Evolutionary conservation across 2,329 filamentous ascomycete species (phyloP).

Genomic region (Drechmeria coniospora): DNA sequence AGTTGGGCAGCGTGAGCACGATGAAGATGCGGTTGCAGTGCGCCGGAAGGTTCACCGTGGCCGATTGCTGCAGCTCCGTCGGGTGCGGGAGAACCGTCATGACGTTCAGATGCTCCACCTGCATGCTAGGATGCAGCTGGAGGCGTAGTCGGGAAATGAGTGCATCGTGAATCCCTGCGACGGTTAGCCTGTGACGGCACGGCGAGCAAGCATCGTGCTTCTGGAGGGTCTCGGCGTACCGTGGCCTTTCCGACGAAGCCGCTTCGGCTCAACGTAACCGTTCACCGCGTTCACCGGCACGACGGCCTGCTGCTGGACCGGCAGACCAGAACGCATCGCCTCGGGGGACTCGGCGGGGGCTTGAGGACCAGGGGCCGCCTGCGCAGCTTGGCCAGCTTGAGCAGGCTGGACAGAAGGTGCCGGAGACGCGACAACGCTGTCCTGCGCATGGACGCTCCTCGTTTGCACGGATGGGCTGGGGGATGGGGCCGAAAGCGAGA

Average conservation of each 20-base stretch:
- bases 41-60: slow-evolving; percentile 54
- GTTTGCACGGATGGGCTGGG: slow-evolving; percentile 27
- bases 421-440: slow-evolving; percentile 7
- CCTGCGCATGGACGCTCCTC: slow-evolving; percentile 20
- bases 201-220: neutral
- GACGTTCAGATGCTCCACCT: slow-evolving; percentile 43
- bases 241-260: slow-evolving; percentile 25
- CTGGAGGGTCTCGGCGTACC: slow-evolving; percentile 15
- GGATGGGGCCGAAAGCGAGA: slow-evolving; percentile 22
- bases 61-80: slow-evolving; percentile 52
- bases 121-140: slow-evolving; percentile 51
- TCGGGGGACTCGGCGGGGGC: slow-evolving; percentile 4
- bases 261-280: slow-evolving; percentile 19
- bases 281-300: slow-evolving; percentile 14
- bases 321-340: slow-evolving; percentile 8
- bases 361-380: slow-evolving; percentile 4
- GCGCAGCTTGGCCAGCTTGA: slow-evolving; percentile 4
- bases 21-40: slow-evolving; percentile 59
- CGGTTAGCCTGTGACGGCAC: slow-evolving; percentile 8
- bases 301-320: slow-evolving; percentile 8
- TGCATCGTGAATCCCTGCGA: slow-evolving; percentile 38
- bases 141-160: slow-evolving; percentile 53
- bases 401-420: slow-evolving; percentile 8
- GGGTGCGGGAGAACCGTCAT: slow-evolving; percentile 51
- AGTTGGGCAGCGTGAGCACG: slow-evolving; percentile 46